Conservation (phyloP, 2,329 filamentous ascomycete genomes). For the Diaporthe citri region DNA sequence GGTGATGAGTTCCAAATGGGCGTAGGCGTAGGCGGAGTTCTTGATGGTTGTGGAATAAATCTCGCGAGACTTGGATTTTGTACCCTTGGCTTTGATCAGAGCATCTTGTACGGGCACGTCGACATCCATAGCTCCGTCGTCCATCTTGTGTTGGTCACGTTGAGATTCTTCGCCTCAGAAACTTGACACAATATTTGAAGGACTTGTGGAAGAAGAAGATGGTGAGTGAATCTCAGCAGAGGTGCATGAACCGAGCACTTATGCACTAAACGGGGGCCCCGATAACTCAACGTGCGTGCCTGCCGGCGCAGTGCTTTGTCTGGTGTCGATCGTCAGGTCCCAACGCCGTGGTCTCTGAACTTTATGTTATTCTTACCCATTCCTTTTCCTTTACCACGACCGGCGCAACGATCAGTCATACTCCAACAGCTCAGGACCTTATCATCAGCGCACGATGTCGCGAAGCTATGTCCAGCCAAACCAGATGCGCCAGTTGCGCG, state of each 20-base stretch:
- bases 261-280: conserved; percentile 19
- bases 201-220: background rate
- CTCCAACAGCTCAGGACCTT: background rate
- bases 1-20: conserved; percentile 63
- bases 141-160: background rate
- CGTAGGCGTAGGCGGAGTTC: conserved; percentile 67
- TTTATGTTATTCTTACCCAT: background rate
- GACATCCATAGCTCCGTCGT: conserved; percentile 44
- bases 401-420: background rate
- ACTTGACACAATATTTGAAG: background rate
- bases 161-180: background rate
- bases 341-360: background rate
- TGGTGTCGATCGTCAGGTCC: background rate
- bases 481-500: conserved; percentile 63
- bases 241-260: background rate
- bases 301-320: conserved; percentile 31
- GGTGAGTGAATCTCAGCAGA: background rate
- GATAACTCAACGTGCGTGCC: background rate
- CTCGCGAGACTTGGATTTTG: conserved; percentile 57
- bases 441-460: conserved; percentile 5
- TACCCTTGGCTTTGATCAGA: conserved; percentile 43
- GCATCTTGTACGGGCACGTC: conserved; percentile 26
- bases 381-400: background rate
- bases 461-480: conserved; percentile 31
- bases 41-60: conserved; percentile 66